Conservation (phyloP, 2,329 filamentous ascomycete species). For the Stagonosporopsis chrysanthemi region DNA sequence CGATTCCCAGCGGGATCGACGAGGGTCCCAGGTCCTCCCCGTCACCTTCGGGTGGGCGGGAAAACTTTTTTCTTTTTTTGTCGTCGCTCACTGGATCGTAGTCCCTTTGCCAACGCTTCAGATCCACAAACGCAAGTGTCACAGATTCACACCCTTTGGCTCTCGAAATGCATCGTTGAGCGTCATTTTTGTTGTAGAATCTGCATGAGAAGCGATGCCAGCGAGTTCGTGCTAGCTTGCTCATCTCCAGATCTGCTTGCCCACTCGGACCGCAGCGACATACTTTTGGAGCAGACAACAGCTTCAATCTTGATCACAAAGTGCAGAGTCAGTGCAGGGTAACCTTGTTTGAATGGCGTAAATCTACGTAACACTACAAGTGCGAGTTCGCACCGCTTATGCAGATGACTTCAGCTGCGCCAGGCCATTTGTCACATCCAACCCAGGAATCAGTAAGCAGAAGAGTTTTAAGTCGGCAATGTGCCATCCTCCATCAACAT, state of each 20-base stretch:
- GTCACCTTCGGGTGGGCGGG: background rate
- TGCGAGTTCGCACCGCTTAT: background rate
- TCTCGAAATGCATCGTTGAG: background rate
- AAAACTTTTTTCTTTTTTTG: slow-evolving; percentile 7
- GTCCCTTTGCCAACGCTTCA: background rate
- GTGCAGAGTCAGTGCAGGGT: background rate
- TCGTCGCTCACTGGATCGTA: background rate
- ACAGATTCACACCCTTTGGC: background rate
- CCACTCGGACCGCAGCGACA: background rate
- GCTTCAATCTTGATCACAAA: background rate
- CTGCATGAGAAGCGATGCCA: background rate
- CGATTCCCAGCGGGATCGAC: background rate
- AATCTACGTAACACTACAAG: background rate
- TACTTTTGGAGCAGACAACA: background rate
- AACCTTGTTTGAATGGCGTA: background rate
- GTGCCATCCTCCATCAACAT: background rate
- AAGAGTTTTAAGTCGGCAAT: background rate
- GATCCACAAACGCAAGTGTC: background rate
- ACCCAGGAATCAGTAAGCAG: background rate
- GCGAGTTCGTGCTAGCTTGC: background rate
- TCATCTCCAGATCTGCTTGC: background rate
- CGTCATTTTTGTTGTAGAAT: background rate
- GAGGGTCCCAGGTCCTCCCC: background rate
- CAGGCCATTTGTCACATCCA: background rate
- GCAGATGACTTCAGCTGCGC: background rate